phyloP scores from a whole-genome alignment of 2,329 filamentous ascomycete genomes.

The Nigrograna mackinnonii region DNA sequence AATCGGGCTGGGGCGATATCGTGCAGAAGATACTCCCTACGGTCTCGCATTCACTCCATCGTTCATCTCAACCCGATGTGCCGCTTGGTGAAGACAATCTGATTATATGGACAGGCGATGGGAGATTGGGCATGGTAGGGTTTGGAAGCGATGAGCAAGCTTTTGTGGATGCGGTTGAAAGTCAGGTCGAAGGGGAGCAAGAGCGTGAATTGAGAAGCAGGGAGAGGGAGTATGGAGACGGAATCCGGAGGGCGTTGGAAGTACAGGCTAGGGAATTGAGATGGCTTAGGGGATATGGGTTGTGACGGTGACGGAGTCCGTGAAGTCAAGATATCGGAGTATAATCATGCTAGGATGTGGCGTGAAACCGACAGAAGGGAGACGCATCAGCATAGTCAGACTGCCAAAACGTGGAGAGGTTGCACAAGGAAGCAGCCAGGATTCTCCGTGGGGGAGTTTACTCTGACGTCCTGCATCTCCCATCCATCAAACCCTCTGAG shows the following conservation, averaged over 20 bases:
- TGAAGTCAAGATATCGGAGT: too few relatives aligned
- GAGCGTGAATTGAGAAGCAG: conserved; percentile 57
- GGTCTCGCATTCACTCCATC: conserved; percentile 32
- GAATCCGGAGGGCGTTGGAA: conserved; percentile 76
- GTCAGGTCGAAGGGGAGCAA: conserved; percentile 43
- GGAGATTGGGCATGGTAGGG: conserved; percentile 70
- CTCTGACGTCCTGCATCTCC: too few relatives aligned
- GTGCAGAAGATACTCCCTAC: conserved; percentile 77
- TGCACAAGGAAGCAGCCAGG: too few relatives aligned
- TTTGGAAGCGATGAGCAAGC: conserved; percentile 43
- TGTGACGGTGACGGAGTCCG: too few relatives aligned
- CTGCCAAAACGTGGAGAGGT: too few relatives aligned
- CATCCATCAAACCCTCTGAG: too few relatives aligned
- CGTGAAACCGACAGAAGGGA: too few relatives aligned
- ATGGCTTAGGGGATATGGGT: conserved; percentile 70
- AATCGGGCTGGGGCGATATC: conserved; percentile 63
- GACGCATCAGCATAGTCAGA: too few relatives aligned
- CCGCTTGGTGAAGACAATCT: conserved; percentile 63
- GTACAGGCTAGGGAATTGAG: conserved; percentile 78
- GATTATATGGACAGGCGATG: conserved; percentile 85
- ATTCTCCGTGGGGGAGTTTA: too few relatives aligned
- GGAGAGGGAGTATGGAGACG: conserved; percentile 65
- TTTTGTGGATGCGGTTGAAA: conserved; percentile 37
- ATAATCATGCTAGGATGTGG: too few relatives aligned
- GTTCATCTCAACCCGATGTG: conserved; percentile 3